These are phyloP conservation scores for Solanum tarijense DNA, from an alignment of 257 asterid species.

Conservation along the genomic window DNA sequence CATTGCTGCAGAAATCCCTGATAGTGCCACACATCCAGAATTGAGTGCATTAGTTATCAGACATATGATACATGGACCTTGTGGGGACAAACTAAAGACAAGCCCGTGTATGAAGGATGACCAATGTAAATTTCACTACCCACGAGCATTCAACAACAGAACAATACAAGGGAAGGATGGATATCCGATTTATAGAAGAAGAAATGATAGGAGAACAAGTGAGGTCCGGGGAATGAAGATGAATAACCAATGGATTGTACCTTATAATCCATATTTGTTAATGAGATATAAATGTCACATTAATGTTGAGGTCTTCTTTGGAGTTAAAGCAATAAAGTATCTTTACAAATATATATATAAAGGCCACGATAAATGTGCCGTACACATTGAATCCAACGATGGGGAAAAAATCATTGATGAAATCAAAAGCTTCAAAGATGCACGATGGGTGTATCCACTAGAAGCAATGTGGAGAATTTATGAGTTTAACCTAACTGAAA, in stretches of 20 bases:
- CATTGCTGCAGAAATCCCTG: not conserved
- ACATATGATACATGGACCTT: not conserved
- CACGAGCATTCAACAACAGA: too few relatives aligned
- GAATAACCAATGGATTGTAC: constrained; percentile 11
- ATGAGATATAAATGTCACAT: too few relatives aligned
- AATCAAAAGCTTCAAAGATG: too few relatives aligned
- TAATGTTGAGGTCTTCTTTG: not conserved
- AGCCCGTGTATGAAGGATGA: not conserved
- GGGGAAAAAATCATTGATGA: too few relatives aligned
- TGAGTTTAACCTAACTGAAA: too few relatives aligned
- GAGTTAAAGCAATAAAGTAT: not conserved
- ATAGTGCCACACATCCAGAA: not conserved
- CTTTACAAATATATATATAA: not conserved
- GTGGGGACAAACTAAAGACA: not conserved
- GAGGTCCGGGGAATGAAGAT: not conserved
- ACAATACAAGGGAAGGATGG: too few relatives aligned
- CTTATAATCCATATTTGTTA: not conserved
- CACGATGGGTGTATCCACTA: too few relatives aligned
- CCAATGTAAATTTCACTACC: not conserved
- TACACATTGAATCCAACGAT: not conserved
- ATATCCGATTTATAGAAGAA: too few relatives aligned
- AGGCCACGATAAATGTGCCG: not conserved
- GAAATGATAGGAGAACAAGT: too few relatives aligned
- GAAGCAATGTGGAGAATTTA: too few relatives aligned
- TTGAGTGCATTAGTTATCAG: not conserved